phyloP scores from a whole-genome alignment of 2,329 filamentous ascomycete species.

The Fusarium luffae region DNA sequence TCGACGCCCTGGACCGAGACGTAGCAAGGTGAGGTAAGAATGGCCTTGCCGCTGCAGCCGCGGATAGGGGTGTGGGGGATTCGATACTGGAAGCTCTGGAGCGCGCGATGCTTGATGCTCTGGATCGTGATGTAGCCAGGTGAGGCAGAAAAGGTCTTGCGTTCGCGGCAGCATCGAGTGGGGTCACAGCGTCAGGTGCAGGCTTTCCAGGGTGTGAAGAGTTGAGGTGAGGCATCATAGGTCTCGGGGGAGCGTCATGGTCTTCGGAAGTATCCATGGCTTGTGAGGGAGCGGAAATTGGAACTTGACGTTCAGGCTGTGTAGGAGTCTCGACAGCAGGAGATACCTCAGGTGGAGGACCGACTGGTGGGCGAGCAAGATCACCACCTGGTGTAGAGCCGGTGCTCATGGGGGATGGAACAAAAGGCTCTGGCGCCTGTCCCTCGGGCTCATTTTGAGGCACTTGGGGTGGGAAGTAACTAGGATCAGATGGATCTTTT shows the following conservation, averaged over 20 bases:
- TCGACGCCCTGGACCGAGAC: slow-evolving; percentile 17
- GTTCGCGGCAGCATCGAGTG: slow-evolving; percentile 14
- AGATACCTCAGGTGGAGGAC: slow-evolving; percentile 24
- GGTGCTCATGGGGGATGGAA: slow-evolving; percentile 52
- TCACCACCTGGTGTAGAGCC: slow-evolving; percentile 40
- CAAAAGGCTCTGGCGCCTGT: slow-evolving; percentile 44
- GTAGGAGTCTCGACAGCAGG: slow-evolving; percentile 23
- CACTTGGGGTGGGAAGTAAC: slow-evolving; percentile 50
- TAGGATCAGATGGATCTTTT: slow-evolving; percentile 43
- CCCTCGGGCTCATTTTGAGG: slow-evolving; percentile 26
- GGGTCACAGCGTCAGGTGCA: not conserved
- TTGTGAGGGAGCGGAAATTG: slow-evolving; percentile 46
- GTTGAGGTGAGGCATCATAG: slow-evolving; percentile 36
- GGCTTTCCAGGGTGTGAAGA: slow-evolving; percentile 23
- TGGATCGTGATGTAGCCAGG: slow-evolving; percentile 28
- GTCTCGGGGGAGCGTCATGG: slow-evolving; percentile 31
- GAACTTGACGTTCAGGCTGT: slow-evolving; percentile 39
- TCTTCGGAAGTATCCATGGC: slow-evolving; percentile 20
- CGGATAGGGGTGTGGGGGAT: slow-evolving; percentile 19
- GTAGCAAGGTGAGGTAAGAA: slow-evolving; percentile 34
- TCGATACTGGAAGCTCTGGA: slow-evolving; percentile 16
- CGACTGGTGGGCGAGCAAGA: slow-evolving; percentile 34
- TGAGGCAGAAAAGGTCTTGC: slow-evolving; percentile 34
- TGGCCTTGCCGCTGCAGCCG: slow-evolving; percentile 21
- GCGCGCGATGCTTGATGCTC: not conserved